Conservation (phyloP, 108 stramenopile species). For the Conticribra guillardii region DNA sequence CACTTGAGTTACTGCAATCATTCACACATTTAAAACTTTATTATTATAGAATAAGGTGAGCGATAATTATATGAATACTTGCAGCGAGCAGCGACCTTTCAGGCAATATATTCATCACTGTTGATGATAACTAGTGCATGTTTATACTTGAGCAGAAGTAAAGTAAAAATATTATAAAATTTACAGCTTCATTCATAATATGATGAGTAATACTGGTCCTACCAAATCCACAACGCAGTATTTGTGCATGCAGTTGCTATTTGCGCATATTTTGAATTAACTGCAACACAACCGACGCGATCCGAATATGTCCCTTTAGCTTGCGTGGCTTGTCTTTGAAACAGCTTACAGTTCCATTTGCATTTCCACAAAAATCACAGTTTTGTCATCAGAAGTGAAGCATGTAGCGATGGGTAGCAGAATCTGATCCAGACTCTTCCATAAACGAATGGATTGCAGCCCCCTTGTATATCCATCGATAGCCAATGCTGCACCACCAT, state of each 20-base stretch:
- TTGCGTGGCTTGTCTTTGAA: conserved; percentile 64
- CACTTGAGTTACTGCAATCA: too few species aligned
- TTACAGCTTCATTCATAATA: neutral
- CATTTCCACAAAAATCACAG: conserved; percentile 67
- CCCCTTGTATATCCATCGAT: conserved; percentile 84
- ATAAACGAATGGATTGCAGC: conserved; percentile 66
- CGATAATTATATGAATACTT: too few species aligned
- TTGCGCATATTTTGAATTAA: conserved; percentile 77
- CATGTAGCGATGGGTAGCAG: conserved; percentile 55
- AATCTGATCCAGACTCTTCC: conserved; percentile 24
- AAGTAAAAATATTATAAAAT: neutral
- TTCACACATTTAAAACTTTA: too few species aligned
- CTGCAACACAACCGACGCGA: conserved; percentile 55
- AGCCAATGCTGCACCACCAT: conserved; percentile 55
- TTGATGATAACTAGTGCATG: too few species aligned
- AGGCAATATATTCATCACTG: too few species aligned
- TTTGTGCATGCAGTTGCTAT: conserved; percentile 72
- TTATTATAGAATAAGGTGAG: too few species aligned
- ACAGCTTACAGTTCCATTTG: conserved; percentile 70
- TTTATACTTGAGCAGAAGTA: too few species aligned
- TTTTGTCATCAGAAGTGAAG: conserved; percentile 74
- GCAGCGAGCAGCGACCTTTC: too few species aligned
- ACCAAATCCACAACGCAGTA: conserved; percentile 80
- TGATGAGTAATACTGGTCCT: neutral
- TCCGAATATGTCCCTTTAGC: conserved; percentile 59